Evolutionary conservation across 495 filamentous ascomycete species (phyloP).

Genomic region (Penicillium salamii): DNA sequence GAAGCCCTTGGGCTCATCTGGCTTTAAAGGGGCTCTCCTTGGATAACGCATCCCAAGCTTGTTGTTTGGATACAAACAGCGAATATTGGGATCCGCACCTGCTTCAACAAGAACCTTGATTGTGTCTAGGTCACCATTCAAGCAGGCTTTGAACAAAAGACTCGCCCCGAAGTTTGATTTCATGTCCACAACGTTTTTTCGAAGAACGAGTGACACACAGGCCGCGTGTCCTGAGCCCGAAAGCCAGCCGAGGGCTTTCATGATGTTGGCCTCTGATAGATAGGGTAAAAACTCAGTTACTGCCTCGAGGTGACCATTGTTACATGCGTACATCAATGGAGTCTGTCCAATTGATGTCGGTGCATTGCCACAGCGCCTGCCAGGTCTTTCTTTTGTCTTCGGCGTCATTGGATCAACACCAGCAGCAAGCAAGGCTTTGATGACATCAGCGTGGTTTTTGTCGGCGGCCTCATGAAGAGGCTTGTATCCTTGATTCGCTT

Average conservation of each 20-base stretch:
- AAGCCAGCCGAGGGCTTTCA: slow-evolving; percentile 12
- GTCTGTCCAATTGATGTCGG: slow-evolving; percentile 10
- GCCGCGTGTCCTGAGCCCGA: slow-evolving; percentile 7
- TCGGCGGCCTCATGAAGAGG: slow-evolving; percentile 29
- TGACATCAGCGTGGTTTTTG: slow-evolving; percentile 16
- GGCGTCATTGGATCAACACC: slow-evolving; percentile 27
- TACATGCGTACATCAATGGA: slow-evolving; percentile 21
- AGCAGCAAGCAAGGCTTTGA: slow-evolving; percentile 21
- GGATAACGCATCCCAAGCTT: neutral
- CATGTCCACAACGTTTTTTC: slow-evolving; percentile 8
- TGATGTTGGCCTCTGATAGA: neutral
- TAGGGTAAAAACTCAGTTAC: slow-evolving; percentile 17
- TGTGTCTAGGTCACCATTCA: slow-evolving; percentile 4
- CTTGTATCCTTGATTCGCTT: slow-evolving; percentile 16
- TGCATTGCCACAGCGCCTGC: slow-evolving; percentile 17
- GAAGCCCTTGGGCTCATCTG: slow-evolving; percentile 8
- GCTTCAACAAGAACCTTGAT: slow-evolving; percentile 16
- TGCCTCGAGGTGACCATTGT: slow-evolving; percentile 9
- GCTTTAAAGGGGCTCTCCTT: neutral
- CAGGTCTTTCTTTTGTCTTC: slow-evolving; percentile 22
- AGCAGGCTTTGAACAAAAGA: slow-evolving; percentile 18
- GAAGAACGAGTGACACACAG: slow-evolving; percentile 13
- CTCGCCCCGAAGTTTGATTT: slow-evolving; percentile 7
- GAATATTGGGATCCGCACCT: slow-evolving; percentile 21
- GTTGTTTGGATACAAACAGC: neutral